Percentiles rank a stretch among this genome's conserved stretches.
Conservation (phyloP, 2,329 filamentous ascomycete genomes). For the Colletotrichum sp. region DNA sequence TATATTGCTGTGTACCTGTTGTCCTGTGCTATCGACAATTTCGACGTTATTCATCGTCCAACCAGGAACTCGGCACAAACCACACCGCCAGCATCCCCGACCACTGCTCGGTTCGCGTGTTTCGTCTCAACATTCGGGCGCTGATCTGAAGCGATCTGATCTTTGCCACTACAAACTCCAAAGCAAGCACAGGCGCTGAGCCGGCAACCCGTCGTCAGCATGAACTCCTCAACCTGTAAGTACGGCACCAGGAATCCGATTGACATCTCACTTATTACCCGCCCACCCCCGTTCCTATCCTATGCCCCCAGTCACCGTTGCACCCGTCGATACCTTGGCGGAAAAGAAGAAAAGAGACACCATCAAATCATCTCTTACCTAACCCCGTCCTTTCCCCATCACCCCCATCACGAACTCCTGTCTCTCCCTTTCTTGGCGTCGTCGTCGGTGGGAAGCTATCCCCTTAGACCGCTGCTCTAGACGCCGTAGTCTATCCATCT, state of each 20-base stretch:
- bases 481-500: not conserved
- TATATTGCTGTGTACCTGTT: not conserved
- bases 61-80: not conserved
- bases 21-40: not conserved
- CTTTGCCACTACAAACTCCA: slow-evolving; percentile 2
- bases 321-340: not conserved
- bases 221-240: slow-evolving; percentile 17
- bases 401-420: not conserved
- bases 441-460: not conserved
- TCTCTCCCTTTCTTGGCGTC: not conserved
- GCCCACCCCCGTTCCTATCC: not conserved
- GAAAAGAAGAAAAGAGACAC: not conserved
- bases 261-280: not conserved
- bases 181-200: not conserved
- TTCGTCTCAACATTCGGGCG: slow-evolving; percentile 15
- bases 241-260: not conserved
- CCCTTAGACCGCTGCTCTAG: not conserved
- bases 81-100: not conserved
- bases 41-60: not conserved
- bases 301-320: not conserved
- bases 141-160: slow-evolving; percentile 19
- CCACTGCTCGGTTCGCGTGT: slow-evolving; percentile 19
- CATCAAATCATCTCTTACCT: not conserved
- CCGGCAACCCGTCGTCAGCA: slow-evolving; percentile 1
- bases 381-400: not conserved